Evolutionary conservation across 2,329 filamentous ascomycete species (phyloP).

Genomic region (Blumeria hordei): DNA sequence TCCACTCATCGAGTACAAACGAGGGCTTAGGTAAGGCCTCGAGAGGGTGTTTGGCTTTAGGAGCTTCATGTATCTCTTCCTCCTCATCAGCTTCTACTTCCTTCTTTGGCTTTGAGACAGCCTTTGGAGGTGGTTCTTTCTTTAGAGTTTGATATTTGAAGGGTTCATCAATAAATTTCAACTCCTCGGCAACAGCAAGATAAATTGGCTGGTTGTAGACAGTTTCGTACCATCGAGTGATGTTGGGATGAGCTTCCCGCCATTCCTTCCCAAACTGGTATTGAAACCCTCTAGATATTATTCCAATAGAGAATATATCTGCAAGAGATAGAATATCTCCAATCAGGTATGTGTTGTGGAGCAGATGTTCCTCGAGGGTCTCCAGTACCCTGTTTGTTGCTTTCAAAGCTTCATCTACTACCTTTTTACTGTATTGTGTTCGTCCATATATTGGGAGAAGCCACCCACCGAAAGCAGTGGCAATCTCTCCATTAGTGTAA

Average conservation of each 20-base stretch:
- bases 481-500: conserved; percentile 75
- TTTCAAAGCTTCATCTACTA: conserved; percentile 58
- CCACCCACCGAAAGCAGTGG: conserved; percentile 56
- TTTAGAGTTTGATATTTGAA: conserved; percentile 53
- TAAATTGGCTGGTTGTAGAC: conserved; percentile 83
- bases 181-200: conserved; percentile 51
- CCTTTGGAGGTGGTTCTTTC: conserved; percentile 33
- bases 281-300: conserved; percentile 74
- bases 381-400: conserved; percentile 39
- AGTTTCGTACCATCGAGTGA: conserved; percentile 85
- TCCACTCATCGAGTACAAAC: conserved; percentile 85
- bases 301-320: conserved; percentile 62
- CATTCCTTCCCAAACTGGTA: conserved; percentile 84
- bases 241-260: conserved; percentile 61
- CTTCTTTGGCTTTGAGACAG: conserved; percentile 21
- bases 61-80: conserved; percentile 31
- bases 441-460: conserved; percentile 28
- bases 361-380: conserved; percentile 67
- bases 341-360: conserved; percentile 87
- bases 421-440: conserved; percentile 93
- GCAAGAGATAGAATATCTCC: conserved; percentile 94
- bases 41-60: conserved; percentile 93
- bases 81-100: conserved; percentile 40
- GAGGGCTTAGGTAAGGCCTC: conserved; percentile 60
- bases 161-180: conserved; percentile 61